Percentiles rank a stretch among this genome's conserved stretches.
Conservation (phyloP, 352 stramenopile species). For the Pythium rhizo-oryzae region DNA sequence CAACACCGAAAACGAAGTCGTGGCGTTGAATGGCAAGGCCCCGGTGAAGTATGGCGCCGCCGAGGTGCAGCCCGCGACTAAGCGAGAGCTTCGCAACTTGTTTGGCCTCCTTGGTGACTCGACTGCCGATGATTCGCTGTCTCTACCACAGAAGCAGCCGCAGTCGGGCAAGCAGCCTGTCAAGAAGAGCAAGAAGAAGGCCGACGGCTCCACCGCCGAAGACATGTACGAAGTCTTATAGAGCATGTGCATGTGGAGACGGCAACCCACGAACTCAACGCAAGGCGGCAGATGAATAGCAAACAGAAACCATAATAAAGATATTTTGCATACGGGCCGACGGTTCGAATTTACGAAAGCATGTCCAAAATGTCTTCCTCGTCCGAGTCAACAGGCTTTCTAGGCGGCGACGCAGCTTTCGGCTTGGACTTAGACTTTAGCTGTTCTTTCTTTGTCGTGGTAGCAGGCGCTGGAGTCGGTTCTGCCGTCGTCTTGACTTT, state of each 20-base stretch:
- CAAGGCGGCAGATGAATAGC: background rate
- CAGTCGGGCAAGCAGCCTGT: background rate
- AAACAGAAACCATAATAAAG: slow-evolving; percentile 6
- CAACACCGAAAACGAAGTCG: background rate
- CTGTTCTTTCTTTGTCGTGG: slow-evolving; percentile 1
- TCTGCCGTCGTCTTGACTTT: slow-evolving; percentile 14
- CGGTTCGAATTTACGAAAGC: slow-evolving; percentile 28
- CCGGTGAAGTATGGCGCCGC: slow-evolving; percentile 12
- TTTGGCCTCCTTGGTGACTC: slow-evolving; percentile 16
- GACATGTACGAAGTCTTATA: slow-evolving; percentile 33
- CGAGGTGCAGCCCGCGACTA: slow-evolving; percentile 12
- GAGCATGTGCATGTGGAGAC: background rate
- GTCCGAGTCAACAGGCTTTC: slow-evolving; percentile 39
- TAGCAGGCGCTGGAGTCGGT: background rate
- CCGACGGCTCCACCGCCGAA: slow-evolving; percentile 12
- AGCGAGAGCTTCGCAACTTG: slow-evolving; percentile 15
- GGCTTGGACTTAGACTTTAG: slow-evolving; percentile 1
- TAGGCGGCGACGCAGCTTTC: slow-evolving; percentile 6
- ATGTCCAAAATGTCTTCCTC: slow-evolving; percentile 69
- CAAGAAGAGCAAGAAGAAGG: slow-evolving; percentile 1
- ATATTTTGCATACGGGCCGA: background rate
- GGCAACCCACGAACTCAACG: background rate
- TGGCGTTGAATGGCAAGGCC: slow-evolving; percentile 10
- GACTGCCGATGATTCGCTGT: background rate
- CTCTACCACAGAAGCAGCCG: slow-evolving; percentile 1